A percentile compares a stretch with the other conserved stretches of the same genome.
Evolutionary conservation across 148 eudicot genomes (phyloP).

Genomic region (Camellia lanceoleosa): DNA sequence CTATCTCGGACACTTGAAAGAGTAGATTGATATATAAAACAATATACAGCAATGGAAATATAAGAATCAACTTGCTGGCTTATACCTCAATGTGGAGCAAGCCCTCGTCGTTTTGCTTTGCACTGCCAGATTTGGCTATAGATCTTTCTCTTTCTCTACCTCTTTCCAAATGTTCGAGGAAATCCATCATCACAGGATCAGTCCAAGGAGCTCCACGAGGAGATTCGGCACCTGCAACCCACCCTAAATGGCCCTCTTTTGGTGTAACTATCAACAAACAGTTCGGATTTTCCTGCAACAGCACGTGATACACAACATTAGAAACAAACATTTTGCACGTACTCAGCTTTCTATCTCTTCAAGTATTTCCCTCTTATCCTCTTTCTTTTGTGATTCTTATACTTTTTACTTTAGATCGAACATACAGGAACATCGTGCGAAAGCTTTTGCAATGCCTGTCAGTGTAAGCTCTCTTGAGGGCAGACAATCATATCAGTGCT

Average conservation of each 20-base stretch:
- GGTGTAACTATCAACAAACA: constrained; percentile 88
- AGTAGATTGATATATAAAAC: too few species aligned
- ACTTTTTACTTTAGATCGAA: background rate
- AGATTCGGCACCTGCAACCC: constrained; percentile 85
- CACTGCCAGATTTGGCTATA: background rate
- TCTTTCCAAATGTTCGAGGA: constrained; percentile 60
- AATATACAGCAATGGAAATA: background rate
- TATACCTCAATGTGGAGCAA: constrained; percentile 36
- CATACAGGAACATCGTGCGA: background rate
- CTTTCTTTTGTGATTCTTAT: background rate
- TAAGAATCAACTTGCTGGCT: too few species aligned
- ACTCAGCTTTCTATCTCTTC: background rate
- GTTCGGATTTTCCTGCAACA: constrained; percentile 66
- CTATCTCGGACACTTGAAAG: too few species aligned
- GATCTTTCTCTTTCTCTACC: background rate
- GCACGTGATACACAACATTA: constrained; percentile 6
- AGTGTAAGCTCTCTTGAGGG: too few species aligned
- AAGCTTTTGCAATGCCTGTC: background rate
- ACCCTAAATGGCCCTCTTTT: constrained; percentile 92
- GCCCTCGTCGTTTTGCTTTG: constrained; percentile 16
- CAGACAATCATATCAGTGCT: too few species aligned
- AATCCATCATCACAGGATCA: constrained; percentile 83
- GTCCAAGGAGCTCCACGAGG: constrained; percentile 96
- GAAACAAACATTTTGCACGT: background rate
- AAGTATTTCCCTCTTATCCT: background rate